These are phyloP conservation scores for Ananas comosus DNA, from an alignment of 176 grass and related monocot species.

Conservation along the genomic window DNA sequence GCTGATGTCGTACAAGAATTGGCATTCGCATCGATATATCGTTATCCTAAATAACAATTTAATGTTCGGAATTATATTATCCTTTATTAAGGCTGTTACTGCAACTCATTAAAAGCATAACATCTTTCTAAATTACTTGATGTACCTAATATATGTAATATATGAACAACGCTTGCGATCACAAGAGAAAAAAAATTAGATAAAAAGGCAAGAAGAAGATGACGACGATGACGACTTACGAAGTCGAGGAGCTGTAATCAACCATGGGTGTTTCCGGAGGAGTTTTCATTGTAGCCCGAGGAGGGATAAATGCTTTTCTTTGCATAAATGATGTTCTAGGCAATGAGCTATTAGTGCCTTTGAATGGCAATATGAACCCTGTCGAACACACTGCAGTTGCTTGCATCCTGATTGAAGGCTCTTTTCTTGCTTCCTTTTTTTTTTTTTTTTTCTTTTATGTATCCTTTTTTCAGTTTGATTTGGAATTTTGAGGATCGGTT, in stretches of 20 bases:
- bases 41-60: too few species aligned
- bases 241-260: constrained; percentile 16
- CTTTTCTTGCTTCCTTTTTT: background rate
- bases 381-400: constrained; percentile 15
- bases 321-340: background rate
- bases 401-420: constrained; percentile 16
- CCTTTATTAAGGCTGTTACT: too few species aligned
- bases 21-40: too few species aligned
- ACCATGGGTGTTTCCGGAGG: background rate
- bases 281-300: background rate
- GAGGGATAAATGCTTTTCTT: background rate
- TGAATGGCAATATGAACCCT: background rate
- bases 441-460: background rate
- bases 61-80: too few species aligned
- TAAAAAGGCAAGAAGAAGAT: background rate
- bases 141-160: too few species aligned
- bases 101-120: too few species aligned
- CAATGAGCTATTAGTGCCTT: constrained; percentile 2
- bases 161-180: too few species aligned
- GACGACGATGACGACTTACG: constrained; percentile 2
- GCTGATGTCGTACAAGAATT: too few species aligned
- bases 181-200: background rate
- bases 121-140: too few species aligned
- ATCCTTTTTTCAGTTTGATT: background rate
- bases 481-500: background rate